phyloP scores from a whole-genome alignment of 2,329 filamentous ascomycete genomes.

The Colletotrichum sp. region DNA sequence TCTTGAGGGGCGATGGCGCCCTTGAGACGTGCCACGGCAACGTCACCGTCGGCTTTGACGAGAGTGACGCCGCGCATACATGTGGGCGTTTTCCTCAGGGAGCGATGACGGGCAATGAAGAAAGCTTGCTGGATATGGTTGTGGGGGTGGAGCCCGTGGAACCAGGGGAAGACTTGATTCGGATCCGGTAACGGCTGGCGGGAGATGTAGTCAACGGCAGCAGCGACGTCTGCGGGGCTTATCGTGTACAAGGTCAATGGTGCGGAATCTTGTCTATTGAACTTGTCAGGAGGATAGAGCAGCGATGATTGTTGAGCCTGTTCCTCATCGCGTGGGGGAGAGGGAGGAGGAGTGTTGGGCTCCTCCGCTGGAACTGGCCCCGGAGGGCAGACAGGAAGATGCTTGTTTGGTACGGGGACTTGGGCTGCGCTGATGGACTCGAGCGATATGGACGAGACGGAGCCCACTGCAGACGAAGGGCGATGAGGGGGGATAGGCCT shows the following conservation, averaged over 20 bases:
- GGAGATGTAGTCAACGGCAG: slow-evolving; percentile 77
- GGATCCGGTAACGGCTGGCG: slow-evolving; percentile 84
- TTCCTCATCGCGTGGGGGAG: slow-evolving; percentile 54
- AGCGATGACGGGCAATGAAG: slow-evolving; percentile 79
- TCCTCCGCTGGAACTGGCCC: slow-evolving; percentile 66
- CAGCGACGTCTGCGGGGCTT: slow-evolving; percentile 68
- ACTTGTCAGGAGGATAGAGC: slow-evolving; percentile 74
- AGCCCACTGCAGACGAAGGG: slow-evolving; percentile 41
- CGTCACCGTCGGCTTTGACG: slow-evolving; percentile 86
- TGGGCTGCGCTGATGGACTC: slow-evolving; percentile 39
- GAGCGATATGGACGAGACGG: slow-evolving; percentile 35
- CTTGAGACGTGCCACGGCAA: slow-evolving; percentile 78
- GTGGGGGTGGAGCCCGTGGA: slow-evolving; percentile 88
- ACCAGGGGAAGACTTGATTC: slow-evolving; percentile 91
- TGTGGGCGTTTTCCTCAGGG: slow-evolving; percentile 72
- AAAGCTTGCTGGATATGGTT: slow-evolving; percentile 91
- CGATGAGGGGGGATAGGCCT: slow-evolving; percentile 52
- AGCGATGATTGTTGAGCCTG: slow-evolving; percentile 68
- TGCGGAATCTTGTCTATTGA: slow-evolving; percentile 55
- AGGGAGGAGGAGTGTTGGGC: slow-evolving; percentile 68
- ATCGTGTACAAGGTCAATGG: slow-evolving; percentile 74
- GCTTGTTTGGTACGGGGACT: slow-evolving; percentile 78
- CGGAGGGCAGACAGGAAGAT: slow-evolving; percentile 87
- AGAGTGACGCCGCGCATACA: slow-evolving; percentile 84
- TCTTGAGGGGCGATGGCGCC: slow-evolving; percentile 86